Conservation (phyloP, 1,284 basidiomycete species). For the Moesziomyces parantarcticus region DNA sequence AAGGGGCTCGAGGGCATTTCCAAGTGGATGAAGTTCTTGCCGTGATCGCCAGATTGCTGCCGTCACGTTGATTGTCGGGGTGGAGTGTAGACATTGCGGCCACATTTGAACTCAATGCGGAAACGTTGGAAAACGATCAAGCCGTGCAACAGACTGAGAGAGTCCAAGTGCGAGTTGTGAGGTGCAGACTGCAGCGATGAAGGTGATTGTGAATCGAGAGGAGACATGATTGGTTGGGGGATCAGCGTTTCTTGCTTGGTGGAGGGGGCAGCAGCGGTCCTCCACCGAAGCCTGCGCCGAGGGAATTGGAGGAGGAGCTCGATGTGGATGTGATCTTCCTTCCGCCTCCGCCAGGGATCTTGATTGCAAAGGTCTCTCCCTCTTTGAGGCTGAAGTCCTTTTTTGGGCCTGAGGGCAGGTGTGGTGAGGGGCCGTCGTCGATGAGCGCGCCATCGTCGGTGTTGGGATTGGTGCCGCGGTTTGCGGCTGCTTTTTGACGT, state of each 20-base stretch:
- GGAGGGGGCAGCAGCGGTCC: slow-evolving; percentile 49
- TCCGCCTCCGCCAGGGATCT: slow-evolving; percentile 49
- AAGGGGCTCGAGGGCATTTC: slow-evolving; percentile 47
- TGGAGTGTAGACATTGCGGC: too few relatives aligned
- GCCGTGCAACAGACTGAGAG: too few relatives aligned
- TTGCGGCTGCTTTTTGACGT: slow-evolving; percentile 51
- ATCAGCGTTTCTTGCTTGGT: slow-evolving; percentile 49
- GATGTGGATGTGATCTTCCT: slow-evolving; percentile 40
- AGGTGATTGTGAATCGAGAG: slow-evolving; percentile 2
- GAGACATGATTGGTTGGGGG: not conserved
- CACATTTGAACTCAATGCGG: not conserved
- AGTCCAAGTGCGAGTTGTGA: not conserved
- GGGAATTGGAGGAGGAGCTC: slow-evolving; percentile 2
- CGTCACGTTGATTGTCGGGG: too few relatives aligned
- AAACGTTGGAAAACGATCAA: not conserved
- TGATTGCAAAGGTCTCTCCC: slow-evolving; percentile 85
- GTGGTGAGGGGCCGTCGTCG: slow-evolving; percentile 57
- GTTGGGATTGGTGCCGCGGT: slow-evolving; percentile 18
- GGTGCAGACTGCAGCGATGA: not conserved
- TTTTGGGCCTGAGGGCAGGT: slow-evolving; percentile 75
- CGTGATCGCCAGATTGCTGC: slow-evolving; percentile 3
- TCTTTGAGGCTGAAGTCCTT: slow-evolving; percentile 96
- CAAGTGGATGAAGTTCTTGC: slow-evolving; percentile 49
- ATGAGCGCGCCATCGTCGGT: slow-evolving; percentile 15
- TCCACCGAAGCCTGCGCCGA: slow-evolving; percentile 10